These are phyloP conservation scores for Wickerhamiella vanderwaltii DNA, from an alignment of 805 yeast genomes.

Conservation along the genomic window DNA sequence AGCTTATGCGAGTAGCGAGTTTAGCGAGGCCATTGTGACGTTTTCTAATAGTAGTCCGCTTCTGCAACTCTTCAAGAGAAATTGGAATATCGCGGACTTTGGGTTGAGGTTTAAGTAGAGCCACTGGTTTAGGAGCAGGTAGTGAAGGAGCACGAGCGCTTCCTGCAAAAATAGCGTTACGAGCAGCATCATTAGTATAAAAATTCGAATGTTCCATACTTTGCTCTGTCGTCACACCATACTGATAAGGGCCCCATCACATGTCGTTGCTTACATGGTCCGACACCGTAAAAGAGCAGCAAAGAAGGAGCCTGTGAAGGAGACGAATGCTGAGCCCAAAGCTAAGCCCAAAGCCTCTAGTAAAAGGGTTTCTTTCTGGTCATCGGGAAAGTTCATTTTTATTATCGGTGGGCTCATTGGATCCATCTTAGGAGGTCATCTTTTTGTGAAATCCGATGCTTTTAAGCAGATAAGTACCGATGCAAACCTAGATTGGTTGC, in stretches of 20 bases:
- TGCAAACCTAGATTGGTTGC: conserved; percentile 8
- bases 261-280: too few species aligned
- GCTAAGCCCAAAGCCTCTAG: neutral
- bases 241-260: too few species aligned
- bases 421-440: conserved; percentile 2
- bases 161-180: neutral
- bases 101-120: neutral
- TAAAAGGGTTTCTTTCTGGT: conserved; percentile 2
- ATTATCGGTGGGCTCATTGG: conserved; percentile 6
- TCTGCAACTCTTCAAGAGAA: neutral
- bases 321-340: neutral
- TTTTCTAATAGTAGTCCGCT: neutral
- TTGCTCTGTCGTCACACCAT: too few species aligned
- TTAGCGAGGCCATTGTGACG: neutral
- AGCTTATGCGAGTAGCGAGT: neutral
- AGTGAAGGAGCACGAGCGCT: too few species aligned
- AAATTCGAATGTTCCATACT: too few species aligned
- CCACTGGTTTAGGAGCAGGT: neutral
- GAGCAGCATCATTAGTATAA: neutral
- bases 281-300: neutral
- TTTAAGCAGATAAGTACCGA: conserved; percentile 8
- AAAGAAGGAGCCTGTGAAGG: neutral
- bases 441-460: conserved; percentile 7
- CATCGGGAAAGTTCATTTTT: conserved; percentile 8
- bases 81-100: neutral